phyloP scores from a whole-genome alignment of 1,139 yeast species.

The Saccharomycopsis crataegensis region DNA sequence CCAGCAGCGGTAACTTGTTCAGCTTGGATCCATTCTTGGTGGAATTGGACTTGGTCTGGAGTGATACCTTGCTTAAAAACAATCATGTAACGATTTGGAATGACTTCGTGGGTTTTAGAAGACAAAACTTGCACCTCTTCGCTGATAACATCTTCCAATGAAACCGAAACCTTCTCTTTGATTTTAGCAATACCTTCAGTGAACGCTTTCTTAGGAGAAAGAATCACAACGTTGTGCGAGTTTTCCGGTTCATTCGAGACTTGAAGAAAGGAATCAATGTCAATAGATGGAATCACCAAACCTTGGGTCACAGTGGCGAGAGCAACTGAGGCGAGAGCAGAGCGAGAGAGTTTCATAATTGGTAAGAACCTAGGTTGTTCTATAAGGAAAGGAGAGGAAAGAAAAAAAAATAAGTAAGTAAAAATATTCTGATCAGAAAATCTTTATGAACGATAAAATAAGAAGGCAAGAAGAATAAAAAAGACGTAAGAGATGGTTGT shows the following conservation, averaged over 20 bases:
- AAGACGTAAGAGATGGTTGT: background rate
- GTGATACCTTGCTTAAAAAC: conserved; percentile 61
- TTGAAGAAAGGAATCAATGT: background rate
- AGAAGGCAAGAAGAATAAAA: background rate
- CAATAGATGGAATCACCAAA: background rate
- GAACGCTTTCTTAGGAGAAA: conserved; percentile 28
- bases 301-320: background rate
- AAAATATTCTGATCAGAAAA: background rate
- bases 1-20: conserved; percentile 20
- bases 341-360: conserved; percentile 2
- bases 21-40: conserved; percentile 50
- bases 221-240: conserved; percentile 61
- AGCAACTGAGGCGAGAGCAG: conserved; percentile 11
- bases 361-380: too few relatives aligned
- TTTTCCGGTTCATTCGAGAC: background rate
- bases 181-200: too few relatives aligned
- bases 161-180: too few relatives aligned
- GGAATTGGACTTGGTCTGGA: conserved; percentile 47
- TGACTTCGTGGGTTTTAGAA: conserved; percentile 25
- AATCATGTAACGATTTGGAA: conserved; percentile 72
- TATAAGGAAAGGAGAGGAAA: too few relatives aligned
- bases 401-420: background rate
- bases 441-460: background rate
- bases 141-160: too few relatives aligned
- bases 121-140: background rate